These are phyloP conservation scores for Fusarium sp. DNA, from an alignment of 2,329 filamentous ascomycete genomes.

Conservation along the genomic window DNA sequence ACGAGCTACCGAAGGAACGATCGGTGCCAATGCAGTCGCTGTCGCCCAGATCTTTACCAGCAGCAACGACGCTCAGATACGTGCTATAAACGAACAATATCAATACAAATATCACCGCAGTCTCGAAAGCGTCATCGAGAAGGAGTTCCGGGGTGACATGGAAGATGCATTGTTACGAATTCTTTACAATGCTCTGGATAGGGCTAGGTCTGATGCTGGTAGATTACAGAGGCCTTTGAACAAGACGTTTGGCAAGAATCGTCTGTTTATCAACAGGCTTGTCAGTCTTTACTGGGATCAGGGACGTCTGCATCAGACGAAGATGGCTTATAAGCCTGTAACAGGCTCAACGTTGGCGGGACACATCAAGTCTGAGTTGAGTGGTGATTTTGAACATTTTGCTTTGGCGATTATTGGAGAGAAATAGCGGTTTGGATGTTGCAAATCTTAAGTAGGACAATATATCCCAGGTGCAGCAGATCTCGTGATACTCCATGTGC, in stretches of 20 bases:
- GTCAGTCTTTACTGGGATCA: constrained; percentile 51
- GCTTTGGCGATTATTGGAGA: constrained; percentile 48
- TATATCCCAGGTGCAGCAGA: too few species aligned
- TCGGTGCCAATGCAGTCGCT: constrained; percentile 48
- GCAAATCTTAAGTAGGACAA: too few species aligned
- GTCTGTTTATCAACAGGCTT: constrained; percentile 50
- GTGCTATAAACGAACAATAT: constrained; percentile 48
- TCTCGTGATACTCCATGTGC: not conserved
- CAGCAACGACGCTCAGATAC: constrained; percentile 50
- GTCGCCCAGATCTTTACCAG: constrained; percentile 51
- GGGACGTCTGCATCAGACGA: constrained; percentile 44
- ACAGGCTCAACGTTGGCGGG: constrained; percentile 63
- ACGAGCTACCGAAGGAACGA: constrained; percentile 49
- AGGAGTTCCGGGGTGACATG: constrained; percentile 52
- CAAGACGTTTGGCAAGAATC: constrained; percentile 48
- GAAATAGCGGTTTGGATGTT: constrained; percentile 15
- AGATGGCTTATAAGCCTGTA: constrained; percentile 70
- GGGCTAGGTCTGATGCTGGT: constrained; percentile 44
- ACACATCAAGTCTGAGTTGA: constrained; percentile 46
- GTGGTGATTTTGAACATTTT: constrained; percentile 48
- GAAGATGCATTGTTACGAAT: constrained; percentile 51
- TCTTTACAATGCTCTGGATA: constrained; percentile 42
- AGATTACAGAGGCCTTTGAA: constrained; percentile 44
- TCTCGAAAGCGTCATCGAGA: constrained; percentile 51
- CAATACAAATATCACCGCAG: constrained; percentile 50